Percentiles rank a stretch among this genome's conserved stretches.
Conservation (phyloP, 2,329 filamentous ascomycete genomes). For the Aspergillus calidoustus region DNA sequence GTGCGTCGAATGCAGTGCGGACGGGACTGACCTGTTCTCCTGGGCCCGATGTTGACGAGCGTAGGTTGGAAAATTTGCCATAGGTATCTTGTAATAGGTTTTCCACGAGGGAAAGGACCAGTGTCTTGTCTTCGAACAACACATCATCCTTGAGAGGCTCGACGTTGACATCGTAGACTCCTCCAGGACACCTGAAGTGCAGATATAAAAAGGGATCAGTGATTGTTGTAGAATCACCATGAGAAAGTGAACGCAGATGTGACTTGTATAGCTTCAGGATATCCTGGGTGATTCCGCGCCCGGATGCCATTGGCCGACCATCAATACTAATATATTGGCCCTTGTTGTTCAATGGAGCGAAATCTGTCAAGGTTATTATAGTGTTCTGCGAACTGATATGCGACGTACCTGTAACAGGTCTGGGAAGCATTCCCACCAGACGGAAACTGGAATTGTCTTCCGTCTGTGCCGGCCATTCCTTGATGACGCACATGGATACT, state of each 20-base stretch:
- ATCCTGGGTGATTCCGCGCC: constrained; percentile 58
- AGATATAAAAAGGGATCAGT: constrained; percentile 62
- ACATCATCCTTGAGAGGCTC: constrained; percentile 69
- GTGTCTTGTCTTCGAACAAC: constrained; percentile 56
- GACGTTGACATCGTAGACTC: constrained; percentile 65
- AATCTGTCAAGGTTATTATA: constrained; percentile 34
- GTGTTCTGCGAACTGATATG: not conserved
- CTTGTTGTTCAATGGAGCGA: constrained; percentile 37
- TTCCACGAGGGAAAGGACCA: constrained; percentile 50
- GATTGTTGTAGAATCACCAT: constrained; percentile 28
- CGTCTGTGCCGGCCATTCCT: constrained; percentile 26
- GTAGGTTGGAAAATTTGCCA: constrained; percentile 6
- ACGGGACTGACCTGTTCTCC: not conserved
- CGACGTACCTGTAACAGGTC: constrained; percentile 42
- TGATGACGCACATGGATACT: constrained; percentile 53
- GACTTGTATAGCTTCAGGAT: constrained; percentile 57
- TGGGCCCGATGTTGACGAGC: not conserved
- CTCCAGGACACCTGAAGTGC: constrained; percentile 57
- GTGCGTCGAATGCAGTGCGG: not conserved
- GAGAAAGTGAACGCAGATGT: constrained; percentile 47
- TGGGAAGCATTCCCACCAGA: constrained; percentile 57
- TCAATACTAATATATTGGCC: constrained; percentile 62
- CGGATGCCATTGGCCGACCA: constrained; percentile 57
- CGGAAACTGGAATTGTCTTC: constrained; percentile 39
- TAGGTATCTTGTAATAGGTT: constrained; percentile 37